These are phyloP conservation scores for Letharia columbiana DNA, from an alignment of 495 filamentous ascomycete species.

Conservation along the genomic window DNA sequence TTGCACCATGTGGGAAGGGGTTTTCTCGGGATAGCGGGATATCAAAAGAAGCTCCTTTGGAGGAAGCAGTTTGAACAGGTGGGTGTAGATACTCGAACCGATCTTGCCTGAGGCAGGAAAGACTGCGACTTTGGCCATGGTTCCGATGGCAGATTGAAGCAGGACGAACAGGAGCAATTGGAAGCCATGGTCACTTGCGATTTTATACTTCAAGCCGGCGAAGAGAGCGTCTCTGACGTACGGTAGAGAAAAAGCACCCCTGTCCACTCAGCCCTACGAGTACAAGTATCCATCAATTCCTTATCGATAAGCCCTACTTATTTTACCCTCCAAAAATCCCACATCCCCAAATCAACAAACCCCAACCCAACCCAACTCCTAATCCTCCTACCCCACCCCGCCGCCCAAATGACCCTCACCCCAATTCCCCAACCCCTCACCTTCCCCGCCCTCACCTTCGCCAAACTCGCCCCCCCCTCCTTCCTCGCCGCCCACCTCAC, in stretches of 20 bases:
- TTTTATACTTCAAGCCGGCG: too few relatives aligned
- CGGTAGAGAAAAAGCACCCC: too few relatives aligned
- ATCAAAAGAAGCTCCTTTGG: slow-evolving; percentile 37
- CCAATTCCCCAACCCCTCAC: slow-evolving; percentile 2
- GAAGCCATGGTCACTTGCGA: too few relatives aligned
- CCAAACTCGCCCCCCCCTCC: slow-evolving; percentile 77
- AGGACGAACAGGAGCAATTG: neutral
- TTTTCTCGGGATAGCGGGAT: slow-evolving; percentile 38
- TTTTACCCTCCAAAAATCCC: neutral
- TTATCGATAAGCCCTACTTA: neutral
- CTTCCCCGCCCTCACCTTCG: slow-evolving; percentile 71
- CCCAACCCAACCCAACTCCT: too few relatives aligned
- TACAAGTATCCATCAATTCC: neutral
- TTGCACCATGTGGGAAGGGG: slow-evolving; percentile 22
- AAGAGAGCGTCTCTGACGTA: too few relatives aligned
- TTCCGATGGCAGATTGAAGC: neutral
- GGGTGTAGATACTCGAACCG: slow-evolving; percentile 39
- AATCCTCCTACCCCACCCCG: neutral
- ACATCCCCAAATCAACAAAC: neutral
- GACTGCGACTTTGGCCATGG: slow-evolving; percentile 34
- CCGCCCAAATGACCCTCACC: slow-evolving; percentile 7
- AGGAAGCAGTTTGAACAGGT: slow-evolving; percentile 36
- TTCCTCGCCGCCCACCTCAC: slow-evolving; percentile 85
- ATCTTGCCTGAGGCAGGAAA: slow-evolving; percentile 46
- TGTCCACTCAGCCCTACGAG: neutral